phyloP scores from a whole-genome alignment of 73 alveolate species.

The Symbiodinium natans region DNA sequence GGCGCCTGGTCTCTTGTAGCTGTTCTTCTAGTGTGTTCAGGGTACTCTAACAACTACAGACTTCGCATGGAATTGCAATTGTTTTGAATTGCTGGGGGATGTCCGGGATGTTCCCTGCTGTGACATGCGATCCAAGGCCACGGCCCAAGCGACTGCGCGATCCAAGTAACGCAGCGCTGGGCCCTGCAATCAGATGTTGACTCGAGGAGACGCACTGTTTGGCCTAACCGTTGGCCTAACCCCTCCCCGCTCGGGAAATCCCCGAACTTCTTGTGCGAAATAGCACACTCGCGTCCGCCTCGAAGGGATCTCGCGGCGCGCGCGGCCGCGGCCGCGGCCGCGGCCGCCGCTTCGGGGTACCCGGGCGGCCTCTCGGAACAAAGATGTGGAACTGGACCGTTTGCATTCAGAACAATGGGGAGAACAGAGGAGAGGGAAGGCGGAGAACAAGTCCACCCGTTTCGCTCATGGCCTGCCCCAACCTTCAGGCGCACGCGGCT shows the following conservation, averaged over 20 bases:
- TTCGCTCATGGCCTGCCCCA: not conserved
- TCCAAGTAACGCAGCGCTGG: not conserved
- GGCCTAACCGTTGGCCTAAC: not conserved
- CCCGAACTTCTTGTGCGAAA: not conserved
- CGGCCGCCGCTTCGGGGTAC: no score
- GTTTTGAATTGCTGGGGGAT: no score
- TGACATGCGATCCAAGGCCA: not conserved
- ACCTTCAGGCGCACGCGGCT: not conserved
- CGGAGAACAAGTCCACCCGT: no score
- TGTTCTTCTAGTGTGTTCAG: no score
- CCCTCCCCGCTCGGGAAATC: not conserved
- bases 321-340: not conserved
- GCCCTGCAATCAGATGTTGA: not conserved
- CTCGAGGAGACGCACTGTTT: not conserved
- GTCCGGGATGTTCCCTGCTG: not conserved
- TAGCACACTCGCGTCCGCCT: not conserved
- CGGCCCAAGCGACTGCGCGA: not conserved
- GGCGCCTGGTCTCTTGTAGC: no score
- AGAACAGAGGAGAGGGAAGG: no score
- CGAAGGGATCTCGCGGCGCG: not conserved
- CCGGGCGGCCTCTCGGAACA: no score
- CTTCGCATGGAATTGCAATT: no score
- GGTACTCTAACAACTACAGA: no score
- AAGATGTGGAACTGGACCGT: no score
- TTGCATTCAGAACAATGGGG: no score